Evolutionary conservation across 192 early-diverging fungal species (phyloP).

Genomic region (Rhizoclosmatium sp.): DNA sequence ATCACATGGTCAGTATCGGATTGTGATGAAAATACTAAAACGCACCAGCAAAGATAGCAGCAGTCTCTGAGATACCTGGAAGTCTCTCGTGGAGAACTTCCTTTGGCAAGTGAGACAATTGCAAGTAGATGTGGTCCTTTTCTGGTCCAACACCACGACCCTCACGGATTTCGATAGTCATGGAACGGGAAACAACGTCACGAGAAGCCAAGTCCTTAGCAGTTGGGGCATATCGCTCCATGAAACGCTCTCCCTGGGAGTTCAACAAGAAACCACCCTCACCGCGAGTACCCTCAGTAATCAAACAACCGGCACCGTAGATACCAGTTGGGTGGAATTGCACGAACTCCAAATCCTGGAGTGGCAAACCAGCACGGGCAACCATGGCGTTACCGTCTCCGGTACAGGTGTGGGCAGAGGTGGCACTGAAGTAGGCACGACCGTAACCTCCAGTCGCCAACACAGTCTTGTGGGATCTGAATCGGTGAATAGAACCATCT

Average conservation of each 20-base stretch:
- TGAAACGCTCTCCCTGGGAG: conserved; percentile 96
- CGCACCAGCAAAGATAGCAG: conserved; percentile 92
- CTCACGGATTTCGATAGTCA: conserved; percentile 98
- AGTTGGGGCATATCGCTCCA: conserved; percentile 99
- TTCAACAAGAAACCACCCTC: conserved; percentile 98
- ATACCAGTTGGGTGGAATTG: conserved; percentile 99
- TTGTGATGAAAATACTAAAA: not conserved
- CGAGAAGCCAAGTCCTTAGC: conserved; percentile 98
- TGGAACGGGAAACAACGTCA: conserved; percentile 98
- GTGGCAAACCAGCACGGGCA: conserved; percentile 91
- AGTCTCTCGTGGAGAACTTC: conserved; percentile 87
- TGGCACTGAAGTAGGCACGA: conserved; percentile 98
- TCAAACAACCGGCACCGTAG: conserved; percentile 97
- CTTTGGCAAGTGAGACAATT: conserved; percentile 93
- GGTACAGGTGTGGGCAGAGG: conserved; percentile 97
- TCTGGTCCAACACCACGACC: conserved; percentile 97
- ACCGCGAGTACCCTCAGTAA: conserved; percentile 96
- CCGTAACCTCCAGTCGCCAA: conserved; percentile 99
- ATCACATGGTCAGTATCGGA: not conserved
- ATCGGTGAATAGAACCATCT: conserved; percentile 97
- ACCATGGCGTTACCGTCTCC: conserved; percentile 99
- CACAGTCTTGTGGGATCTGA: conserved; percentile 96
- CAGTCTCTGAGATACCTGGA: conserved; percentile 98
- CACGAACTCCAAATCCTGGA: conserved; percentile 98
- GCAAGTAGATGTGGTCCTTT: conserved; percentile 95